phyloP scores from a whole-genome alignment of 345 rosid species.

The Aethionema arabicum region DNA sequence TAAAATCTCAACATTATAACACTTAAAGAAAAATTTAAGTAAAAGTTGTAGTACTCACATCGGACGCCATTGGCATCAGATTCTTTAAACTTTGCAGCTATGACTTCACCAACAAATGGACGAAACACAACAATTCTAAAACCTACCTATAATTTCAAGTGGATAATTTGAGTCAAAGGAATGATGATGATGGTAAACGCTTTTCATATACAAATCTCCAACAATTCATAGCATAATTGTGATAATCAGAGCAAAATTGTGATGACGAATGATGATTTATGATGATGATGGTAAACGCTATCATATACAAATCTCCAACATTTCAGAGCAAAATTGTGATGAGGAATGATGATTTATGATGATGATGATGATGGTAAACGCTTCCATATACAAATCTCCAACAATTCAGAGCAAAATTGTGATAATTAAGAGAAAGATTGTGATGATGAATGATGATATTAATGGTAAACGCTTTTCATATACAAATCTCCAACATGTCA shows the following conservation, averaged over 20 bases:
- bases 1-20: background rate
- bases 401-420: background rate
- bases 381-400: background rate
- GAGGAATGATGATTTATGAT: too few relatives aligned
- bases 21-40: background rate
- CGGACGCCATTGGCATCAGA: conserved; percentile 67
- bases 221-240: background rate
- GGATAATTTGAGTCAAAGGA: background rate
- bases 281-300: background rate
- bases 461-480: background rate
- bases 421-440: too few relatives aligned
- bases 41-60: conserved; percentile 50
- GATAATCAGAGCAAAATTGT: too few relatives aligned
- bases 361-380: background rate
- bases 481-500: background rate
- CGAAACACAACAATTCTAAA: conserved; percentile 80
- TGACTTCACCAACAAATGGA: conserved; percentile 85
- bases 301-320: background rate
- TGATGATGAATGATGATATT: background rate
- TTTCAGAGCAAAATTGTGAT: too few relatives aligned
- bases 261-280: background rate
- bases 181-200: background rate
- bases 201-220: background rate
- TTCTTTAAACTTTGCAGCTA: conserved; percentile 71
- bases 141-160: conserved; percentile 48